phyloP scores from a whole-genome alignment of 257 asterid species.

The Solanum neorickii region DNA sequence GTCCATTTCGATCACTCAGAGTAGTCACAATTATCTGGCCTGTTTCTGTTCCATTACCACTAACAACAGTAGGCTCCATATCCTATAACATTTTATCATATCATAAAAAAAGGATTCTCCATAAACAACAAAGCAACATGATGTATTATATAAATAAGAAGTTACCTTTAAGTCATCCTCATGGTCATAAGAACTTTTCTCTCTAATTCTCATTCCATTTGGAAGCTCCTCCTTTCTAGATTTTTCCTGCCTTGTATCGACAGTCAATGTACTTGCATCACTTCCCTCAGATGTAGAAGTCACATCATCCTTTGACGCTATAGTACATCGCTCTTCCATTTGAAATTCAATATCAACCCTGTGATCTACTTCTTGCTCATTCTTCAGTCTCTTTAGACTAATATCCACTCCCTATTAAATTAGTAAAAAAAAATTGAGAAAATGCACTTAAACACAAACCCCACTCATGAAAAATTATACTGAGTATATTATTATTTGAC shows the following conservation, averaged over 20 bases:
- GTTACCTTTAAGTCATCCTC: constrained; percentile 52
- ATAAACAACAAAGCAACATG: background rate
- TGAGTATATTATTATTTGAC: too few species aligned
- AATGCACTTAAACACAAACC: background rate
- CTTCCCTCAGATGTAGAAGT: constrained; percentile 24
- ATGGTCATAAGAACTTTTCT: constrained; percentile 17
- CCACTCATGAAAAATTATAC: background rate
- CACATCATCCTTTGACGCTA: constrained; percentile 15
- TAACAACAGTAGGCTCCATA: constrained; percentile 64
- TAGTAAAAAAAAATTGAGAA: background rate
- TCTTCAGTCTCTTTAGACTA: constrained; percentile 41
- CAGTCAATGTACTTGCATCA: constrained; percentile 25
- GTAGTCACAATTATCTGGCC: constrained; percentile 88
- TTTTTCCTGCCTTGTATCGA: constrained; percentile 17
- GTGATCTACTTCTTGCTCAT: constrained; percentile 41
- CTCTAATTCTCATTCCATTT: constrained; percentile 26
- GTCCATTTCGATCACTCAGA: constrained; percentile 58
- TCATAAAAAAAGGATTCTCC: background rate
- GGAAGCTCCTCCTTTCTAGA: constrained; percentile 30
- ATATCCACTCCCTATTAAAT: constrained; percentile 48
- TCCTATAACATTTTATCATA: constrained; percentile 23
- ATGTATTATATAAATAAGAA: background rate
- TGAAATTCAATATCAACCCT: constrained; percentile 22
- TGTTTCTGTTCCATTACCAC: constrained; percentile 76
- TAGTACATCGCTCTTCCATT: constrained; percentile 16